A percentile compares a stretch with the other conserved stretches of the same genome.
phyloP scores from a whole-genome alignment of 169 alveolate species.

The Neospora caninum region DNA sequence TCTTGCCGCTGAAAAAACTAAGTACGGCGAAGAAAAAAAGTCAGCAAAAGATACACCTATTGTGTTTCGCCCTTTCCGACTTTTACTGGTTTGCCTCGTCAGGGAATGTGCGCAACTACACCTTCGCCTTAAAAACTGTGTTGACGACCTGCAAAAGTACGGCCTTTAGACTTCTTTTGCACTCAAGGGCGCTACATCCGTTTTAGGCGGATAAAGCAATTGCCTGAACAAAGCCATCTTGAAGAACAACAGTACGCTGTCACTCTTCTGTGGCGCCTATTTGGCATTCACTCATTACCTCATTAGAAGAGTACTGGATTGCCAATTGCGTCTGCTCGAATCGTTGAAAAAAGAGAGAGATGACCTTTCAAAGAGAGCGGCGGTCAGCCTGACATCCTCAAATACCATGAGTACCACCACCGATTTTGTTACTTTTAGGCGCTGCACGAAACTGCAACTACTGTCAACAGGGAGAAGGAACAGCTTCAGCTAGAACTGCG shows the following conservation, averaged over 20 bases:
- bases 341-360: background rate
- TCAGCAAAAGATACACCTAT: background rate
- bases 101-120: background rate
- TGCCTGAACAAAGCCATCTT: background rate
- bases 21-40: background rate
- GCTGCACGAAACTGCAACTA: background rate
- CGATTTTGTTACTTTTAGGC: background rate
- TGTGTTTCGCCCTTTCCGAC: background rate
- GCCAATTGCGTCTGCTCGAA: background rate
- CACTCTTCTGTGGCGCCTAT: background rate
- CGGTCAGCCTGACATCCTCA: background rate
- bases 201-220: background rate
- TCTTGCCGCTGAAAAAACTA: background rate
- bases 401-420: background rate
- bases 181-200: background rate
- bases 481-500: background rate
- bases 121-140: background rate
- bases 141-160: background rate
- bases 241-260: background rate
- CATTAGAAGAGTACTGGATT: background rate
- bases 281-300: background rate
- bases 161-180: background rate
- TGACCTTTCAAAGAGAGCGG: background rate
- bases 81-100: background rate
- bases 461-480: background rate